Percentiles rank a stretch among this genome's conserved stretches.
Conservation (phyloP, 352 stramenopile species). For the Globisporangium ultimum region DNA sequence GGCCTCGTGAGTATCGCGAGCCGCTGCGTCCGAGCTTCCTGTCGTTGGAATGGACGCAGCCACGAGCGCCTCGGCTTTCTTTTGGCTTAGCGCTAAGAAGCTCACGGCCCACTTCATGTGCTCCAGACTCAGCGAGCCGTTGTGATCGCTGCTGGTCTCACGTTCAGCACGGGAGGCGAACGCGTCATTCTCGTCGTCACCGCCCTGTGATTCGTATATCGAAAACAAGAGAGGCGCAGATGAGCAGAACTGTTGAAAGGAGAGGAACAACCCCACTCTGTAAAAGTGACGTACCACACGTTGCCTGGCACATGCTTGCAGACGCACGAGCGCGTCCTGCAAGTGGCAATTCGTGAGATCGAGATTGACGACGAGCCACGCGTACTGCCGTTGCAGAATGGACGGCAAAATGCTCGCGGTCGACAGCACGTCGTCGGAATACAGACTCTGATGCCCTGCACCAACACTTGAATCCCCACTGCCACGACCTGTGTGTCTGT, state of each 20-base stretch:
- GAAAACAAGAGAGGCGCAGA: neutral
- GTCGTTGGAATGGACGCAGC: slow-evolving; percentile 4
- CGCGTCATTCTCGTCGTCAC: neutral
- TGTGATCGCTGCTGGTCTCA: neutral
- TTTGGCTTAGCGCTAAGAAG: slow-evolving; percentile 45
- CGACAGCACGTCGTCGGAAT: slow-evolving; percentile 2
- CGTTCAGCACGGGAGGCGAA: neutral
- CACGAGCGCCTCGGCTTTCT: slow-evolving; percentile 12
- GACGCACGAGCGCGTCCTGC: slow-evolving; percentile 43
- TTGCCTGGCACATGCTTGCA: slow-evolving; percentile 43
- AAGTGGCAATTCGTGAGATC: slow-evolving; percentile 61
- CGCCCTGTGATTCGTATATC: neutral
- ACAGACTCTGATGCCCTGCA: no score
- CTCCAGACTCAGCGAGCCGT: slow-evolving; percentile 33
- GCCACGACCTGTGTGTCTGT: no score
- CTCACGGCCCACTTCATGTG: slow-evolving; percentile 67
- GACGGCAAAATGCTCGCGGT: slow-evolving; percentile 9
- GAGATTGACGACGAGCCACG: slow-evolving; percentile 67
- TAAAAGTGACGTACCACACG: neutral
- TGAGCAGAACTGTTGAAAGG: neutral
- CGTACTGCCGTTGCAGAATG: slow-evolving; percentile 55
- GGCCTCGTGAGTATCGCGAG: no score
- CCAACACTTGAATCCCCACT: no score
- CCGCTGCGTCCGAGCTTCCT: neutral
- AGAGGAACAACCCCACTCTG: no score